Base-by-base conservation (phyloP, 495 filamentous ascomycete species). In the Annulohypoxylon maeteangense region DNA sequence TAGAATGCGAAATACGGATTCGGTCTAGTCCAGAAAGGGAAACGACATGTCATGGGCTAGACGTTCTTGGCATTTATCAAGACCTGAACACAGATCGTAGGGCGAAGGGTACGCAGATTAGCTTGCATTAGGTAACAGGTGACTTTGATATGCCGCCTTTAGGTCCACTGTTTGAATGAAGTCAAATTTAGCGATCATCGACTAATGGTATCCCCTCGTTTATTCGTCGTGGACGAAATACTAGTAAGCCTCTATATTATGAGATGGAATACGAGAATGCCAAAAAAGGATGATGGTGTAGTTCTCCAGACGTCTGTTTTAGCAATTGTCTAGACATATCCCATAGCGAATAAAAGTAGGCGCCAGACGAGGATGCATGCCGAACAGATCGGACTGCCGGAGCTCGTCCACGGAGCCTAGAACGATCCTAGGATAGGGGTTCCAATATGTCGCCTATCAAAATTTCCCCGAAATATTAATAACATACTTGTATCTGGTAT, bases 31-130 rank as follows among this genome's bases (percentile, higher is more conserved):
- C 31, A 20, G 22, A 58, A 65, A 42, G 23, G 58, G 68, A 67
- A 71, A 71, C 50, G 70, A 66, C 62, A 16, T 53, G 57, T 69
- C 65, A 54, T 59, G 48, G 62, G 50, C 65, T 48, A 68, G 65
- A 62, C 38, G 48, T 20, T n/a, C 65, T 73, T 73, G 65, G 70
- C 65, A 59, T 54, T 38, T 3, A 7, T 44, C 50, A 25, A 44
- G 4, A 31, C 16, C 45, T 63, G 57, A 20, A 22, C 23, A 25
- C 10, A 67, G 38, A 29, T 55, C 20, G 27, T 32, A 58, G 29
- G 36, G 32, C 14, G 54, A 25, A 67, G 36, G 63, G 48, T 31
- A 44, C 62, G 54, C 29, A 32, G 23, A 31, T 50, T 50, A 51
- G 11, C 34, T 16, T 63, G 47, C 61, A 50, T 7, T 36, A 36